These are phyloP conservation scores for Pycnococcus provasolii DNA, from an alignment of 139 green algal species.

Conservation along the genomic window DNA sequence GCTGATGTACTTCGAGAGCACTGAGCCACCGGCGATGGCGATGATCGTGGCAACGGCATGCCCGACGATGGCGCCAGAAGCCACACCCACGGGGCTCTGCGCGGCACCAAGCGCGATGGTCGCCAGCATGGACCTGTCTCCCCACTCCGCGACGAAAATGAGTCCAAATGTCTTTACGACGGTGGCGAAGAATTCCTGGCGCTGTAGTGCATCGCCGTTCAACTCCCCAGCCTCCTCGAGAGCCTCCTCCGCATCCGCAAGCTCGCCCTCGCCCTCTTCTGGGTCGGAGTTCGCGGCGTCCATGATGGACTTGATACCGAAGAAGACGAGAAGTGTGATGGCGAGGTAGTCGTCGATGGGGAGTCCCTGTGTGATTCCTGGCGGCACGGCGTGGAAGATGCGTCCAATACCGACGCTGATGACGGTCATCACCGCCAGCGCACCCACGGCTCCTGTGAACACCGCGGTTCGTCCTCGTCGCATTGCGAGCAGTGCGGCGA, in stretches of 20 bases:
- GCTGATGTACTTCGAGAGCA: slow-evolving; percentile 71
- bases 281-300: slow-evolving; percentile 16
- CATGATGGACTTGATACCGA: slow-evolving; percentile 69
- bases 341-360: slow-evolving; percentile 53
- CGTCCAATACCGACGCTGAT: slow-evolving; percentile 85
- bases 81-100: slow-evolving; percentile 75
- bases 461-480: slow-evolving; percentile 33
- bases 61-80: slow-evolving; percentile 67
- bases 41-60: slow-evolving; percentile 81
- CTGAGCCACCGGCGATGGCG: slow-evolving; percentile 72
- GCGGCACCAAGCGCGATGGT: slow-evolving; percentile 86
- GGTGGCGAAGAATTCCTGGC: slow-evolving; percentile 37
- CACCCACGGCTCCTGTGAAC: slow-evolving; percentile 28
- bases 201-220: slow-evolving; percentile 26
- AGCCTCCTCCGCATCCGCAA: slow-evolving; percentile 56
- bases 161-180: slow-evolving; percentile 35
- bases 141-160: slow-evolving; percentile 81
- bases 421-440: slow-evolving; percentile 69
- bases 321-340: slow-evolving; percentile 78
- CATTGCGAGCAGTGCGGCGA: slow-evolving; percentile 90
- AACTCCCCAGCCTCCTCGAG: slow-evolving; percentile 35
- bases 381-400: slow-evolving; percentile 61
- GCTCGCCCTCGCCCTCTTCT: slow-evolving; percentile 24
- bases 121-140: slow-evolving; percentile 80
- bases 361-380: slow-evolving; percentile 39